These are phyloP conservation scores for Camillea tinctor DNA, from an alignment of 2,329 filamentous ascomycete species.

Conservation along the genomic window DNA sequence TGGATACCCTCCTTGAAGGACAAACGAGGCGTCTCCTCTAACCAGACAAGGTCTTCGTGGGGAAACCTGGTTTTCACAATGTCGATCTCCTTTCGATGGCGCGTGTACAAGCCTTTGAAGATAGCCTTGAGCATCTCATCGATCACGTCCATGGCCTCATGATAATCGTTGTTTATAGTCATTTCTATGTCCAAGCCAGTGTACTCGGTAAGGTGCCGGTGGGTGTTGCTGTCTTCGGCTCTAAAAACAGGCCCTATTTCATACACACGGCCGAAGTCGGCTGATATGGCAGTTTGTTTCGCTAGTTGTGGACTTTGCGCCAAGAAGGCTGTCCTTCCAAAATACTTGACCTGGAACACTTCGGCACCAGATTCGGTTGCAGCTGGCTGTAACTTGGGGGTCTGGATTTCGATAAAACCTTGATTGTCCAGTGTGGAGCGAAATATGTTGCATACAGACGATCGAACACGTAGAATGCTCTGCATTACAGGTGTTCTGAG, in stretches of 20 bases:
- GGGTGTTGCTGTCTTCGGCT: constrained; percentile 93
- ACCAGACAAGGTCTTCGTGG: constrained; percentile 80
- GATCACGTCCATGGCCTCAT: constrained; percentile 78
- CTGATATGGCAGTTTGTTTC: constrained; percentile 89
- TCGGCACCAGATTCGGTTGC: constrained; percentile 90
- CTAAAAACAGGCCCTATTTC: constrained; percentile 90
- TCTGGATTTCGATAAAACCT: constrained; percentile 90
- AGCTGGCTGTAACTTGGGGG: constrained; percentile 84
- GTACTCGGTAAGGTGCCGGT: constrained; percentile 91
- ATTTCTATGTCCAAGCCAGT: constrained; percentile 92
- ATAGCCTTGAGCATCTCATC: constrained; percentile 81
- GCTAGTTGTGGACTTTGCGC: constrained; percentile 89
- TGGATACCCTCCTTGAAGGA: constrained; percentile 76
- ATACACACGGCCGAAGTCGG: constrained; percentile 86
- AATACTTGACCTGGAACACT: constrained; percentile 91
- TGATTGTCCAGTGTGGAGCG: constrained; percentile 70
- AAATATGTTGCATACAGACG: constrained; percentile 77
- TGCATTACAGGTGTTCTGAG: constrained; percentile 84
- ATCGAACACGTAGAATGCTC: constrained; percentile 83
- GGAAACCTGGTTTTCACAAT: constrained; percentile 81
- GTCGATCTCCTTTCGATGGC: constrained; percentile 69
- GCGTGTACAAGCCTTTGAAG: constrained; percentile 68
- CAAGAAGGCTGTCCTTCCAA: constrained; percentile 80
- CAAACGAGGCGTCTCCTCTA: constrained; percentile 80
- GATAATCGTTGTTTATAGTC: constrained; percentile 84